Percentiles rank a stretch among this genome's conserved stretches.
These are phyloP conservation scores for Poa pratensis DNA, from an alignment of 176 grass and related monocot genomes.

Conservation along the genomic window DNA sequence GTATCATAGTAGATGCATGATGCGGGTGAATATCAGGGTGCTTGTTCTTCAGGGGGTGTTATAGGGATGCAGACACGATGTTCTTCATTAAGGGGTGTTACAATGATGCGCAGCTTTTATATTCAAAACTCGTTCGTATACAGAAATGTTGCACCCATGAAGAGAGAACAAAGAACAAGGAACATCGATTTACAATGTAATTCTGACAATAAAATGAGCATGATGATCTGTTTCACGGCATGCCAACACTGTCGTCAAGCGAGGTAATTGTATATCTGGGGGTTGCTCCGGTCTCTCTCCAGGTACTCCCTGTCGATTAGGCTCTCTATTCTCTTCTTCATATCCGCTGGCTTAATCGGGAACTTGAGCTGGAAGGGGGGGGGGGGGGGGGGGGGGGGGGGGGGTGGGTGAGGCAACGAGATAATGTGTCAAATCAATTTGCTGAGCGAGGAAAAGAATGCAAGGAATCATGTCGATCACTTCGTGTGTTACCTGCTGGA, in stretches of 20 bases:
- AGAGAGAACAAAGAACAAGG: slow-evolving; percentile 41
- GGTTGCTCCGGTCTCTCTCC: slow-evolving; percentile 94
- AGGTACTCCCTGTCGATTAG: slow-evolving; percentile 94
- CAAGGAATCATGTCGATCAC: background rate
- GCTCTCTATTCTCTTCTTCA: slow-evolving; percentile 99
- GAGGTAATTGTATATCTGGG: slow-evolving; percentile 98
- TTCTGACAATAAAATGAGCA: slow-evolving; percentile 37
- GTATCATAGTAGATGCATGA: background rate
- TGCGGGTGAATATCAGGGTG: background rate
- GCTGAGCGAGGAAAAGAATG: background rate
- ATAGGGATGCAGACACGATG: background rate
- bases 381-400: background rate
- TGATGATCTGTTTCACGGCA: background rate
- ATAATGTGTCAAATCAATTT: slow-evolving; percentile 7
- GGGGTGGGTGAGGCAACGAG: background rate
- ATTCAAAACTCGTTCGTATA: slow-evolving; percentile 48
- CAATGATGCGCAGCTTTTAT: slow-evolving; percentile 16
- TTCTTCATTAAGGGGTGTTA: background rate
- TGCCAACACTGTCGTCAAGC: slow-evolving; percentile 60
- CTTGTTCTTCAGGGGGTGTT: slow-evolving; percentile 5
- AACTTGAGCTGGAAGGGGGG: slow-evolving; percentile 84
- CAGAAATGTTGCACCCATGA: slow-evolving; percentile 36
- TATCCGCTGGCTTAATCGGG: slow-evolving; percentile 92
- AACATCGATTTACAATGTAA: slow-evolving; percentile 53
- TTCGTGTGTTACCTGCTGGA: slow-evolving; percentile 71